Evolutionary conservation across 768 basidiomycete genomes (phyloP).

Genomic region (Xerocomellus chrysenteron): DNA sequence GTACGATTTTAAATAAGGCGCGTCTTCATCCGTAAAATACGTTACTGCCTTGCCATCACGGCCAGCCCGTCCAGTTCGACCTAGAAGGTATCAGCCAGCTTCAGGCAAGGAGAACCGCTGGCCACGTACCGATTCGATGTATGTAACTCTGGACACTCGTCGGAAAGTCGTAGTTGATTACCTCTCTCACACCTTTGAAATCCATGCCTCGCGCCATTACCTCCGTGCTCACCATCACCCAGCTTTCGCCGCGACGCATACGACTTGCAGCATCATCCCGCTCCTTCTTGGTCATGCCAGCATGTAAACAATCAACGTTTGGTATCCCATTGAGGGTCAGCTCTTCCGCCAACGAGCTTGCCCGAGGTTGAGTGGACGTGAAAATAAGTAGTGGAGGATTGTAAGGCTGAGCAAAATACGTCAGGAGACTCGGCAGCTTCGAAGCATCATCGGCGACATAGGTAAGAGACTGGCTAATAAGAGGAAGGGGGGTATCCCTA

Average conservation of each 20-base stretch:
- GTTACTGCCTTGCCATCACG: conserved; percentile 91
- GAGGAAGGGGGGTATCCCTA: conserved; percentile 91
- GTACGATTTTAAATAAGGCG: conserved; percentile 86
- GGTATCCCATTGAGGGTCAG: conserved; percentile 73
- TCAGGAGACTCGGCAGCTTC: conserved; percentile 87
- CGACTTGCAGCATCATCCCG: conserved; percentile 80
- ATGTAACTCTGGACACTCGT: conserved; percentile 94
- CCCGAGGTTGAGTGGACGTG: conserved; percentile 85
- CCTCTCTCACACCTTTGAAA: conserved; percentile 90
- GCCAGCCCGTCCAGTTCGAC: conserved; percentile 94
- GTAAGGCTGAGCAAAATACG: conserved; percentile 77
- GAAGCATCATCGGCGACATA: conserved; percentile 93
- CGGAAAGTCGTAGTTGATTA: conserved; percentile 97
- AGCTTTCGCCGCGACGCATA: conserved; percentile 88
- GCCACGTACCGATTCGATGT: conserved; percentile 78
- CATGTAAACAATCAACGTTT: conserved; percentile 89
- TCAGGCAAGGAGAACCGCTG: not conserved
- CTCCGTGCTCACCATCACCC: conserved; percentile 96
- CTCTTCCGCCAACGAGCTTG: conserved; percentile 76
- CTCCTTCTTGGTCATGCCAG: conserved; percentile 83
- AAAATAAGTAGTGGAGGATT: conserved; percentile 92
- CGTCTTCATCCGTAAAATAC: conserved; percentile 94
- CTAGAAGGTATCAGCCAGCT: conserved; percentile 36
- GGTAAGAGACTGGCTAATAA: conserved; percentile 84
- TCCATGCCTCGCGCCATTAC: conserved; percentile 99